Conservation (phyloP, 176 grass and related monocot species). For the Triticum monococcum region DNA sequence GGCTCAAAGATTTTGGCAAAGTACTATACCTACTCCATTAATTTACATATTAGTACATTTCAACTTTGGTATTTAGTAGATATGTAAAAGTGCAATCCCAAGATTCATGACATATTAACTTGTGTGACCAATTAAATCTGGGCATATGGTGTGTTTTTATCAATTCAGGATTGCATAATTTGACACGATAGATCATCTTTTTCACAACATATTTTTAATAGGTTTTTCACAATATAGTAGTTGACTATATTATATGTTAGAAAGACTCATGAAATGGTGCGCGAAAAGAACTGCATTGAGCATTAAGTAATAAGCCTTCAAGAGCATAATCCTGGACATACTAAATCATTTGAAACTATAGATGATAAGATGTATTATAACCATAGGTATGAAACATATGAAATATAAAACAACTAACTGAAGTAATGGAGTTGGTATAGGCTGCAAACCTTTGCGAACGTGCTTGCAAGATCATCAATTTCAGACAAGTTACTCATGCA, state of each 20-base stretch:
- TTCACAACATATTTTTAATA: background rate
- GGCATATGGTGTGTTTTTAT: background rate
- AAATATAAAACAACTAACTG: background rate
- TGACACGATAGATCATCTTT: background rate
- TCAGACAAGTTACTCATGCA: slow-evolving; percentile 69
- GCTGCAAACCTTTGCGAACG: slow-evolving; percentile 81
- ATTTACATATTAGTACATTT: background rate
- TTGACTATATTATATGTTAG: no score
- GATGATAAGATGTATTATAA: background rate
- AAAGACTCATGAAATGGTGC: slow-evolving; percentile 8
- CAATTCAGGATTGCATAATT: background rate
- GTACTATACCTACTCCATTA: background rate
- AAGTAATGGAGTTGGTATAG: background rate
- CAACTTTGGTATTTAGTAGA: background rate
- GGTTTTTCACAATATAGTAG: background rate
- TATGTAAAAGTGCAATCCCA: background rate
- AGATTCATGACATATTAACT: background rate
- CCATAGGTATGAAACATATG: background rate
- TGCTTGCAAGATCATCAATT: slow-evolving; percentile 91
- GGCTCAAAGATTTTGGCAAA: background rate
- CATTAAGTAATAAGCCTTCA: slow-evolving; percentile 16
- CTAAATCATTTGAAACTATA: background rate
- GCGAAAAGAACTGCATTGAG: background rate
- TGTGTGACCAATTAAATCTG: background rate
- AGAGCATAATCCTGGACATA: slow-evolving; percentile 26